Conservation (phyloP, 1,139 yeast species). For the Hyphopichia khmerensis region DNA sequence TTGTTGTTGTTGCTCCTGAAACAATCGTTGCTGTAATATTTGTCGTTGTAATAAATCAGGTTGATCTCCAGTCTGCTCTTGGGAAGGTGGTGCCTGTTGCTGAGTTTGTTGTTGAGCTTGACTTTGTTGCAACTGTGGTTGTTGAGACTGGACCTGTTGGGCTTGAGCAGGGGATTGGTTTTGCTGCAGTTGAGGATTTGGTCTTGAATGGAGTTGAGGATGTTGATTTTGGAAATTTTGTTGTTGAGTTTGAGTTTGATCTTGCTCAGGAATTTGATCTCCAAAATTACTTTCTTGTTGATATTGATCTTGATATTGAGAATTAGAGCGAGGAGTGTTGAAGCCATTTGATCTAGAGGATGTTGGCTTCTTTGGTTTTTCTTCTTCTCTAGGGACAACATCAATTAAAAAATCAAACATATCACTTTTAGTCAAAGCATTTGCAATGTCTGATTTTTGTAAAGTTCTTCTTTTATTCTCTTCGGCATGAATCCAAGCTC, state of each 20-base stretch:
- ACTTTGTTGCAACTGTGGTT: neutral
- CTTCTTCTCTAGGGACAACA: slow-evolving; percentile 86
- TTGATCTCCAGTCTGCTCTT: too few species aligned
- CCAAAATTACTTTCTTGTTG: neutral
- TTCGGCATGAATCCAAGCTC: slow-evolving; percentile 99
- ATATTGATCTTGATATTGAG: slow-evolving; percentile 2
- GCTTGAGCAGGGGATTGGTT: slow-evolving; percentile 7
- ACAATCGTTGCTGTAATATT: slow-evolving; percentile 12
- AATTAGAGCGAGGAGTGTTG: neutral
- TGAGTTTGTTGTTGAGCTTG: slow-evolving; percentile 6
- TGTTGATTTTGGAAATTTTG: slow-evolving; percentile 10
- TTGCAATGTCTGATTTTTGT: slow-evolving; percentile 92
- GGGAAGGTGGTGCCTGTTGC: too few species aligned
- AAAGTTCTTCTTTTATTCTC: slow-evolving; percentile 91
- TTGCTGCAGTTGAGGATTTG: neutral
- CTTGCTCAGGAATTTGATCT: neutral
- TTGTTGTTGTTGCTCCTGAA: slow-evolving; percentile 7
- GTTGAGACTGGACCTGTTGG: neutral
- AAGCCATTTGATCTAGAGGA: slow-evolving; percentile 15
- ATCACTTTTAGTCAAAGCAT: slow-evolving; percentile 90
- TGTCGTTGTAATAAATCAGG: slow-evolving; percentile 15
- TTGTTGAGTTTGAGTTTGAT: neutral
- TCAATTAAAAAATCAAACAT: slow-evolving; percentile 97
- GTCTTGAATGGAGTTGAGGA: neutral
- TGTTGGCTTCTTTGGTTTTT: slow-evolving; percentile 47